A percentile compares a stretch with the other conserved stretches of the same genome.
Evolutionary conservation across 192 early-diverging fungal species (phyloP).

Genomic region (Irineochytrium annulatum): DNA sequence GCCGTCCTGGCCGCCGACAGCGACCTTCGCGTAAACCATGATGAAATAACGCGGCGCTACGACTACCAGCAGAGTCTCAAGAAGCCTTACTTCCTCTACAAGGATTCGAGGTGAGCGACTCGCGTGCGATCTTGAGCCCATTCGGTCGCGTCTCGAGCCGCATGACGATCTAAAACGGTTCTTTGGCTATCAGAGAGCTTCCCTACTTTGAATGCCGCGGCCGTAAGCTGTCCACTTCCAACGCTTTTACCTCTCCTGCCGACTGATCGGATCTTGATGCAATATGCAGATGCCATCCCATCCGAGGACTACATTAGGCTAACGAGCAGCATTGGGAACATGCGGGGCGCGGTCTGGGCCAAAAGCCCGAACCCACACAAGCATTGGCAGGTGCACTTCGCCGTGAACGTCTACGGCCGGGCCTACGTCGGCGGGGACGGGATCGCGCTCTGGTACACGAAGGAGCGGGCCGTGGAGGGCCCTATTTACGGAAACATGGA

Average conservation of each 20-base stretch:
- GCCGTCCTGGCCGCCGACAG: neutral
- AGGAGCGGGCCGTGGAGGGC: slow-evolving; percentile 44
- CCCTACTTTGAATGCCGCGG: slow-evolving; percentile 24
- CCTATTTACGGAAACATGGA: slow-evolving; percentile 65
- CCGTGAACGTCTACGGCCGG: slow-evolving; percentile 56
- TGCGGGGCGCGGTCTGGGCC: slow-evolving; percentile 60
- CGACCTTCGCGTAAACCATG: slow-evolving; percentile 13
- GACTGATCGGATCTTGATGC: neutral
- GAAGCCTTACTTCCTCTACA: slow-evolving; percentile 31
- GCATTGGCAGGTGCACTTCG: slow-evolving; percentile 70
- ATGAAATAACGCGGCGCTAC: slow-evolving; percentile 20
- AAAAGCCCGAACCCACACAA: slow-evolving; percentile 51
- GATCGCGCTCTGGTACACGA: slow-evolving; percentile 79
- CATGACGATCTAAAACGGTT: too few species aligned
- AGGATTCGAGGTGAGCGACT: too few species aligned
- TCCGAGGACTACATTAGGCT: slow-evolving; percentile 41
- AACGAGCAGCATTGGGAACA: slow-evolving; percentile 55
- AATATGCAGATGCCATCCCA: slow-evolving; percentile 20
- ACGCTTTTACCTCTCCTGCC: neutral
- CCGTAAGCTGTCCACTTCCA: slow-evolving; percentile 2
- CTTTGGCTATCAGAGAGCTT: slow-evolving; percentile 13
- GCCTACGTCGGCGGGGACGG: slow-evolving; percentile 65
- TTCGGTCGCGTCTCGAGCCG: too few species aligned
- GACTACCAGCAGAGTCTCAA: slow-evolving; percentile 39
- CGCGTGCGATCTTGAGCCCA: too few species aligned